phyloP scores from a whole-genome alignment of 164 flowering plant species.

The Malania oleifera region DNA sequence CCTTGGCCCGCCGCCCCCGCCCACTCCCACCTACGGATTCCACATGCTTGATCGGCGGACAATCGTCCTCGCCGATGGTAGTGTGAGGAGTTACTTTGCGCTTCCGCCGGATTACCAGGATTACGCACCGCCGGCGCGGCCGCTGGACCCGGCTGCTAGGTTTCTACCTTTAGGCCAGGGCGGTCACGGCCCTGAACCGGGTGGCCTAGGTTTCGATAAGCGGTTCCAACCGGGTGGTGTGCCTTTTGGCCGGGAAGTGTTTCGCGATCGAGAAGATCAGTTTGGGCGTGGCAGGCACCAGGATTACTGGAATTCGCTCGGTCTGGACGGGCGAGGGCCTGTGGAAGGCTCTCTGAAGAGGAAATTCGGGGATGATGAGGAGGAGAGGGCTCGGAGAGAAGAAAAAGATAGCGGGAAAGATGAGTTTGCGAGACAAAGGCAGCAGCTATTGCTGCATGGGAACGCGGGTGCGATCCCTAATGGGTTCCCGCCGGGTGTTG shows the following conservation, averaged over 20 bases:
- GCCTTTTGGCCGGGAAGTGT: conserved; percentile 17
- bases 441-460: conserved; percentile 54
- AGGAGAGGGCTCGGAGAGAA: conserved; percentile 26
- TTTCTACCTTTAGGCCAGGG: conserved; percentile 25
- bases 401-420: conserved; percentile 16
- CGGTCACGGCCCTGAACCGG: conserved; percentile 9
- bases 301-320: conserved; percentile 50
- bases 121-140: conserved; percentile 33
- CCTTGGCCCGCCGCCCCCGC: conserved; percentile 46
- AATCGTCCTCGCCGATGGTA: conserved; percentile 74
- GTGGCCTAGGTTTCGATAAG: conserved; percentile 16
- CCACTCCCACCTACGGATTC: conserved; percentile 70
- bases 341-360: conserved; percentile 48
- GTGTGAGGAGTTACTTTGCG: conserved; percentile 80
- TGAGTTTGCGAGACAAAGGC: conserved; percentile 49
- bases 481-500: conserved; percentile 12
- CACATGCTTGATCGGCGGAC: conserved; percentile 92
- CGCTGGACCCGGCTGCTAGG: conserved; percentile 17
- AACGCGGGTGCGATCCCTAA: conserved; percentile 22
- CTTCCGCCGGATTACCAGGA: conserved; percentile 83
- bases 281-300: conserved; percentile 22
- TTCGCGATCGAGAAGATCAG: conserved; percentile 18
- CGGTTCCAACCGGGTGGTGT: conserved; percentile 22
- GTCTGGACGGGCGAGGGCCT: conserved; percentile 36
- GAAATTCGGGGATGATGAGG: conserved; percentile 43